A percentile compares a stretch with the other conserved stretches of the same genome.
Evolutionary conservation across 768 basidiomycete species (phyloP).

Genomic region (Russula earlei): DNA sequence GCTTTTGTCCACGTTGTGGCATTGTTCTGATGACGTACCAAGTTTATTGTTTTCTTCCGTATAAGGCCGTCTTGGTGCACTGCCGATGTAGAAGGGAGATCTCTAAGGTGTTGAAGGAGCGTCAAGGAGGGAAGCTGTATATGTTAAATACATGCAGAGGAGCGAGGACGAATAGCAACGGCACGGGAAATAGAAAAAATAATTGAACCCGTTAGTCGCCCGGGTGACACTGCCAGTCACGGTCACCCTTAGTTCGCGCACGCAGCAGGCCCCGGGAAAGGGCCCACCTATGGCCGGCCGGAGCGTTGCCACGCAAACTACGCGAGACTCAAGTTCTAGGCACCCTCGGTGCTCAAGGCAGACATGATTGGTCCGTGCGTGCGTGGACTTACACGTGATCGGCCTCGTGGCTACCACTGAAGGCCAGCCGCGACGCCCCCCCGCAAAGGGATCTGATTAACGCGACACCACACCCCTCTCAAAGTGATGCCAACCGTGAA

Average conservation of each 20-base stretch:
- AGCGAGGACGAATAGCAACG: background rate
- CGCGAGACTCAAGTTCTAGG: too few species aligned
- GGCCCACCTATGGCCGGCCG: too few species aligned
- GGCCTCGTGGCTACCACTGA: too few species aligned
- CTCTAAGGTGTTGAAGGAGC: background rate
- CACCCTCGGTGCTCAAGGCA: too few species aligned
- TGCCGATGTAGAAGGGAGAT: background rate
- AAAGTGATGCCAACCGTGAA: conserved; percentile 7
- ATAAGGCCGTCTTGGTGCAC: conserved; percentile 2
- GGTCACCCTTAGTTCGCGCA: too few species aligned
- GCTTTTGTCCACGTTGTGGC: conserved; percentile 15
- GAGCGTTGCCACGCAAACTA: too few species aligned
- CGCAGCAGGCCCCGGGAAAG: too few species aligned
- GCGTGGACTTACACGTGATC: conserved; percentile 4
- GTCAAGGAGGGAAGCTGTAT: background rate
- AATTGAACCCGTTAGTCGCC: too few species aligned
- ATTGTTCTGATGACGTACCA: conserved; percentile 19
- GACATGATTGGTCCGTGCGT: conserved; percentile 5
- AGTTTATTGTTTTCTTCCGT: conserved; percentile 9
- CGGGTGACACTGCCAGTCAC: too few species aligned
- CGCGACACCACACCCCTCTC: background rate
- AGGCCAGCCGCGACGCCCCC: too few species aligned
- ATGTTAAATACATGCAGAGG: conserved; percentile 2
- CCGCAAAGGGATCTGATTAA: background rate
- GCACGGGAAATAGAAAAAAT: too few species aligned